These are phyloP conservation scores for Tylopilus intermedius DNA, from an alignment of 768 basidiomycete genomes.

Conservation along the genomic window DNA sequence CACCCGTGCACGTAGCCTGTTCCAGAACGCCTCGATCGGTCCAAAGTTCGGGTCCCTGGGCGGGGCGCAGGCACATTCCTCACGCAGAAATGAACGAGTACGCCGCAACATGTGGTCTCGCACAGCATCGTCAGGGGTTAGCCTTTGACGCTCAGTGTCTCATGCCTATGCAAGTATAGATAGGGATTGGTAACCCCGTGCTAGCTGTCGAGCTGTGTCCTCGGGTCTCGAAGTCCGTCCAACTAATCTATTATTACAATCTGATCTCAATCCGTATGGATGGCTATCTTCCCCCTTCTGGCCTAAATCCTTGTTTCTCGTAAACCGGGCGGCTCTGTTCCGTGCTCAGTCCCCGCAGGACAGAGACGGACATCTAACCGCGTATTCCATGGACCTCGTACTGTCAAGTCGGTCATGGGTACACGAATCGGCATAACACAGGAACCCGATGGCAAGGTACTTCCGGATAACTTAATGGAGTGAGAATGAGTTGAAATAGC, in stretches of 20 bases:
- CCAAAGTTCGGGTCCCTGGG: not conserved
- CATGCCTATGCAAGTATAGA: not conserved
- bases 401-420: not conserved
- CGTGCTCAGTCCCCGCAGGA: not conserved
- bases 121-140: not conserved
- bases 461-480: not conserved
- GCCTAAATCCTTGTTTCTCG: not conserved
- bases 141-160: not conserved
- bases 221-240: not conserved
- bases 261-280: too few species aligned
- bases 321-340: not conserved
- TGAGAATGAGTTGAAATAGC: not conserved
- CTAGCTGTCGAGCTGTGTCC: not conserved
- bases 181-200: not conserved
- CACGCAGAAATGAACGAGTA: not conserved
- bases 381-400: not conserved
- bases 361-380: not conserved
- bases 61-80: not conserved
- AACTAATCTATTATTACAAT: too few species aligned
- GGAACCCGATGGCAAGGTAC: not conserved
- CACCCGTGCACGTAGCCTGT: not conserved
- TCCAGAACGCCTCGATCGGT: not conserved
- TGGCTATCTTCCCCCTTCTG: not conserved
- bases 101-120: not conserved
- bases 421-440: slow-evolving; percentile 3